Conservation (phyloP, 2,329 filamentous ascomycete species). For the Aspergillus versicolor region DNA sequence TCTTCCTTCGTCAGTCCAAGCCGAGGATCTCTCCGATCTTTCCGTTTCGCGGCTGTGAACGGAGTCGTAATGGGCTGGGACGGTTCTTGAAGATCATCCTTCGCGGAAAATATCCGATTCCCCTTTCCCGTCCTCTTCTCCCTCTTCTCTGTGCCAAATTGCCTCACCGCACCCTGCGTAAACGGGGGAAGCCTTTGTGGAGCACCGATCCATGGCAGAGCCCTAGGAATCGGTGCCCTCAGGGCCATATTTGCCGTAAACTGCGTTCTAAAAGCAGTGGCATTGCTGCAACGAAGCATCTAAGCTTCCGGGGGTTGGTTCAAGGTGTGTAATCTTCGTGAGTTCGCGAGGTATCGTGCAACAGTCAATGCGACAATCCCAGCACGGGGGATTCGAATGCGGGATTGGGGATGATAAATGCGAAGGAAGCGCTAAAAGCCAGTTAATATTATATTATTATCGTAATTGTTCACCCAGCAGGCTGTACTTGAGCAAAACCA, state of each 20-base stretch:
- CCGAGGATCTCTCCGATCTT: neutral
- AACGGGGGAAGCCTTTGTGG: neutral
- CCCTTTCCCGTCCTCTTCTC: too few relatives aligned
- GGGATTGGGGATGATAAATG: neutral
- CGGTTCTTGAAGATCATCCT: too few relatives aligned
- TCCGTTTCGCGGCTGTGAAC: neutral
- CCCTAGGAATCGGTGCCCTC: conserved; percentile 5
- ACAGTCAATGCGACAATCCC: neutral
- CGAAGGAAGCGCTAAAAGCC: neutral
- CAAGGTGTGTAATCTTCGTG: neutral
- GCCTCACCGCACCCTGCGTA: neutral
- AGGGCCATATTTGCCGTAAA: conserved; percentile 12
- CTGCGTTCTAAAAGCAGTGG: conserved; percentile 17
- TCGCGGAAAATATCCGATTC: too few relatives aligned
- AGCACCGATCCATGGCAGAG: conserved; percentile 8
- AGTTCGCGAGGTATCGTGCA: neutral
- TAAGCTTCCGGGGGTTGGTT: conserved; percentile 1
- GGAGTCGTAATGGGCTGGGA: neutral
- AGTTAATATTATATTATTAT: neutral
- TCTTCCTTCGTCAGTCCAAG: neutral
- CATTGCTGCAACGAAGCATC: conserved; percentile 24
- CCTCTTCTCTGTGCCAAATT: neutral
- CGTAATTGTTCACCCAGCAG: neutral
- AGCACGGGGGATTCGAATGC: neutral
- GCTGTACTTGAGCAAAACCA: neutral